Conservation (phyloP, 345 rosid genomes). For the Aegle marmelos region DNA sequence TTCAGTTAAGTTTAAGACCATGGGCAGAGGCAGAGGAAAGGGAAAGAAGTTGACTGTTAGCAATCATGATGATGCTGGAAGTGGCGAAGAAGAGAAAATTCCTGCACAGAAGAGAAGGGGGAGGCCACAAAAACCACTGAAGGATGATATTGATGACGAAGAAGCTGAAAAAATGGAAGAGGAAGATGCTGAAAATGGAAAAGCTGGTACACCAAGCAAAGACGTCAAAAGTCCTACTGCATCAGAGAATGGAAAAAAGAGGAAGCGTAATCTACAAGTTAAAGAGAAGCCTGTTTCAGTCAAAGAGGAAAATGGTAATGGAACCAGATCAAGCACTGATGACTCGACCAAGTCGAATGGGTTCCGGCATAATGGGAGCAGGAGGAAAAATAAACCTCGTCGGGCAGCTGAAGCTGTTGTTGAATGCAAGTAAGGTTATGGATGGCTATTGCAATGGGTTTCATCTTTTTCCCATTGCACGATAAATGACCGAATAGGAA, state of each 20-base stretch:
- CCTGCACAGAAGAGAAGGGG: conserved; percentile 73
- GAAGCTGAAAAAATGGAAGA: conserved; percentile 48
- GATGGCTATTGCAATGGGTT: conserved; percentile 17
- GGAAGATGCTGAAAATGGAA: conserved; percentile 51
- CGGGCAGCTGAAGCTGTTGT: conserved; percentile 73
- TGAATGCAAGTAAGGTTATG: conserved; percentile 48
- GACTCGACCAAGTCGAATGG: conserved; percentile 57
- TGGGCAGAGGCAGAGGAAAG: conserved; percentile 84
- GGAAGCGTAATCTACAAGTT: conserved; percentile 43
- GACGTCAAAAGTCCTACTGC: conserved; percentile 36
- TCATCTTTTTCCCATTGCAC: conserved; percentile 20
- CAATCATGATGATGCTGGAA: conserved; percentile 54
- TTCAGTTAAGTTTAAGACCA: conserved; percentile 23
- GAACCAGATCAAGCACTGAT: conserved; percentile 43
- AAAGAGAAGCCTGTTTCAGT: conserved; percentile 48
- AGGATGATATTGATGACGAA: conserved; percentile 57
- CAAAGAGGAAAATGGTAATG: conserved; percentile 52
- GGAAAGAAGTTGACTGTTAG: conserved; percentile 47
- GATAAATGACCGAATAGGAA: conserved; percentile 23
- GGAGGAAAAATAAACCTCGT: conserved; percentile 70
- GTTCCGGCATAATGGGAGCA: conserved; percentile 61
- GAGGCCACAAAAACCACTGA: conserved; percentile 61
- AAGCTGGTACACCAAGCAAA: conserved; percentile 28
- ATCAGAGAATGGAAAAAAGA: conserved; percentile 60
- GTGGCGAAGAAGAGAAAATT: conserved; percentile 67